phyloP scores from a whole-genome alignment of 306 rosid species.

The Vicia sativa region DNA sequence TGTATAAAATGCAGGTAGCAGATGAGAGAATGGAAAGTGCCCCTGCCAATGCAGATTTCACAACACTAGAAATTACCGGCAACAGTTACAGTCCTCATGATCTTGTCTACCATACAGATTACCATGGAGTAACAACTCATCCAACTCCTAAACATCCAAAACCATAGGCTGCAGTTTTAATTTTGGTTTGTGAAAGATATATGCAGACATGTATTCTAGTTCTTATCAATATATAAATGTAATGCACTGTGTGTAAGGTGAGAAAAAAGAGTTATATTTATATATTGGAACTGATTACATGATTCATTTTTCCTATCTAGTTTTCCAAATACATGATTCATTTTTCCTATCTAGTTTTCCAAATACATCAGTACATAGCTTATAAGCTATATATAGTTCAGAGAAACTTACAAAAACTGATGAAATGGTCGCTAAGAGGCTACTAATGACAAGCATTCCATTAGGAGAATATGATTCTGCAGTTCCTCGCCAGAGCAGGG shows the following conservation, averaged over 20 bases:
- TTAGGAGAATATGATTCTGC: constrained; percentile 30
- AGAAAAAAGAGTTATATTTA: constrained; percentile 20
- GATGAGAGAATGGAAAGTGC: constrained; percentile 44
- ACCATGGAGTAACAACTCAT: constrained; percentile 92
- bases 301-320: constrained; percentile 27
- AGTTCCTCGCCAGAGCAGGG: constrained; percentile 12
- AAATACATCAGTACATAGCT: constrained; percentile 9
- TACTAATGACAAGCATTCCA: constrained; percentile 21
- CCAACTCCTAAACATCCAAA: constrained; percentile 89
- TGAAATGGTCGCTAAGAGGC: constrained; percentile 21
- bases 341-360: too few species aligned
- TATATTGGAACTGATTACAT: constrained; percentile 11
- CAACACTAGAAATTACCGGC: constrained; percentile 39
- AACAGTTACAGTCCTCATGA: constrained; percentile 46
- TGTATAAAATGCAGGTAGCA: constrained; percentile 57
- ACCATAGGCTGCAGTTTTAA: constrained; percentile 47
- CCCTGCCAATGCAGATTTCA: constrained; percentile 43
- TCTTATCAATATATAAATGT: constrained; percentile 40
- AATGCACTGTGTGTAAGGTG: constrained; percentile 24
- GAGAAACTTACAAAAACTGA: constrained; percentile 31
- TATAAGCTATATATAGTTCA: constrained; percentile 14
- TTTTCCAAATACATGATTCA: too few species aligned
- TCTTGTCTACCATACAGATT: constrained; percentile 75
- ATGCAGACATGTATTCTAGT: constrained; percentile 45
- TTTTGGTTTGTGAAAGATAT: constrained; percentile 33